These are phyloP conservation scores for Nannochloropsis granulata DNA, from an alignment of 108 stramenopile genomes.

Conservation along the genomic window DNA sequence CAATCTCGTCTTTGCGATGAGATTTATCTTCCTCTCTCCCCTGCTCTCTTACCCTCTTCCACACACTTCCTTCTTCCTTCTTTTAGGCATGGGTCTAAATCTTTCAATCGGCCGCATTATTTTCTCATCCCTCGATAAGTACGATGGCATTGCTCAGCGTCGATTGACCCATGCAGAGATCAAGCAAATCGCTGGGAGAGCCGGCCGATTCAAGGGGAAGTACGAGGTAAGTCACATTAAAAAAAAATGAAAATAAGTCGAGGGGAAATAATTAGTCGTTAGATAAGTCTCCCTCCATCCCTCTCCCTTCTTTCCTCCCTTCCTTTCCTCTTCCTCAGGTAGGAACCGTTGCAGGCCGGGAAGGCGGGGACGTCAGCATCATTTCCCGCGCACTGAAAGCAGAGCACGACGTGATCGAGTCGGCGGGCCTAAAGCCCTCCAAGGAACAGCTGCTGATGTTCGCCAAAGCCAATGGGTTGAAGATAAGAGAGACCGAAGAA, in stretches of 20 bases:
- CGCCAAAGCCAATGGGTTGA: not conserved
- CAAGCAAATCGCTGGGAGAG: constrained; percentile 76
- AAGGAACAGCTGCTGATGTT: not conserved
- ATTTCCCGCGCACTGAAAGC: not conserved
- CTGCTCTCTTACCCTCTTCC: too few relatives aligned
- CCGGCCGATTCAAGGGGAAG: constrained; percentile 44
- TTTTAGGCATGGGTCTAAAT: constrained; percentile 66
- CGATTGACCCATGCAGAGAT: constrained; percentile 38
- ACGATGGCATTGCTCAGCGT: constrained; percentile 42
- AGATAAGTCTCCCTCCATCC: too few relatives aligned
- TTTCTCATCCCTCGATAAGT: constrained; percentile 62
- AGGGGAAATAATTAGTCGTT: too few relatives aligned
- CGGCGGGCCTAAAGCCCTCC: not conserved
- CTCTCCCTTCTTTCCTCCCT: too few relatives aligned
- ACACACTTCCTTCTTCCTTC: not conserved
- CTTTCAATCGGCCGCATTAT: constrained; percentile 64
- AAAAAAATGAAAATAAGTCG: too few relatives aligned
- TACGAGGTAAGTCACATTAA: not conserved
- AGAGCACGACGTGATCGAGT: not conserved
- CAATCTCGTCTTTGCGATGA: too few relatives aligned
- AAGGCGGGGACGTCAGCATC: not conserved
- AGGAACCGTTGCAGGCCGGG: not conserved
- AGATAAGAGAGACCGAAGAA: not conserved
- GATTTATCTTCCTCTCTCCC: too few relatives aligned
- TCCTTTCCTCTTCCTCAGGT: not conserved